These are phyloP conservation scores for Hylodesmum podocarpum DNA, from an alignment of 306 rosid genomes.

Conservation along the genomic window DNA sequence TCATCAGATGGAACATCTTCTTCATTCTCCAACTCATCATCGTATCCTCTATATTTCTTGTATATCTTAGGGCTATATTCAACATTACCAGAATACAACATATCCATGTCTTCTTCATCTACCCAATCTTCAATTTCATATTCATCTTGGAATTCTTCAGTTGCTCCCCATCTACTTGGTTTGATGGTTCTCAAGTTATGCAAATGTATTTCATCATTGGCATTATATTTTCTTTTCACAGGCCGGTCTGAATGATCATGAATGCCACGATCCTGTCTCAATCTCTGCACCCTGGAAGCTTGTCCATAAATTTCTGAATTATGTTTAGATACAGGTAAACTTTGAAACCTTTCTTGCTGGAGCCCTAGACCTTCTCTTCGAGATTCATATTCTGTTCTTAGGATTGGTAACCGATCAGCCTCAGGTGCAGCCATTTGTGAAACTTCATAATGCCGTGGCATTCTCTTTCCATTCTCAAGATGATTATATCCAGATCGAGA, in stretches of 20 bases:
- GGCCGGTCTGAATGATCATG: conserved; percentile 51
- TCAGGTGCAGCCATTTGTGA: conserved; percentile 47
- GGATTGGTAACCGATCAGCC: conserved; percentile 37
- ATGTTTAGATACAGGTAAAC: conserved; percentile 46
- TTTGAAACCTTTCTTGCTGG: conserved; percentile 59
- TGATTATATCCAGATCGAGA: conserved; percentile 43
- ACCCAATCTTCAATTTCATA: conserved; percentile 68
- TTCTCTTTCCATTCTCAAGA: conserved; percentile 49
- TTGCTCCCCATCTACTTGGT: conserved; percentile 47
- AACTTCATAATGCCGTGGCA: conserved; percentile 51
- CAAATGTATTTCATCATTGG: conserved; percentile 41
- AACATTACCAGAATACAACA: conserved; percentile 42
- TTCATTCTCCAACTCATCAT: conserved; percentile 35
- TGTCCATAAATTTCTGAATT: conserved; percentile 48
- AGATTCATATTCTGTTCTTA: conserved; percentile 60
- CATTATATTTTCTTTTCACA: conserved; percentile 59
- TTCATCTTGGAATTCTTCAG: conserved; percentile 52
- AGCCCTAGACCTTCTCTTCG: conserved; percentile 52
- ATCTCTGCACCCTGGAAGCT: conserved; percentile 47
- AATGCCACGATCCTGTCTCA: conserved; percentile 43
- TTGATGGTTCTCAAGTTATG: conserved; percentile 44
- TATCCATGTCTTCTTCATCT: conserved; percentile 51
- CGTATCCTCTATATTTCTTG: conserved; percentile 46
- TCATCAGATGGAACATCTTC: conserved; percentile 56
- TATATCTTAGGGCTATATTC: conserved; percentile 48